Evolutionary conservation across 2,329 filamentous ascomycete genomes (phyloP), one percentile per base, ranked within the genome.

Genomic region (Leptographium procerum): DNA sequence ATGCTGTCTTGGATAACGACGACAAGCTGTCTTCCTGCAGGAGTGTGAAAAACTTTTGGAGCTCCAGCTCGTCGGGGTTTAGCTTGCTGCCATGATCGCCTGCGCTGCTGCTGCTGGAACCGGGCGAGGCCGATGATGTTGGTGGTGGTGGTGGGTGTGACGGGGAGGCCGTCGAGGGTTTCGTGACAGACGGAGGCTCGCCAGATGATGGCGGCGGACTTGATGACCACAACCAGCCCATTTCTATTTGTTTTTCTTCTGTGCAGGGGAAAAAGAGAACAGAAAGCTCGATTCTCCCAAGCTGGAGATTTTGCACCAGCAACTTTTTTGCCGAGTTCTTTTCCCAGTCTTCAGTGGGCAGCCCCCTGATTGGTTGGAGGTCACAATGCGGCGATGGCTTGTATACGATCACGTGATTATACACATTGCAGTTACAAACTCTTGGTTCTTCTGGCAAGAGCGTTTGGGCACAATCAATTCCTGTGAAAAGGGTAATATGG

Each of bases 211-310:
- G 61, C 19, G 45, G 2, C n/a, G 70, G 62, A 7, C 72, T 73
- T 60, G 78, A 73, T 60, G 78, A 73, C 80, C 81, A 85, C 61
- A 84, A 72, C 83, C 83, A 86, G 63, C 81, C 82, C 83, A 86
- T 86, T 1, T 29, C n/a, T n/a, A n/a, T 55, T 4, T 13, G 16
- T 16, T 22, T 34, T 34, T n/a, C 10, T 52, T 24, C n/a, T n/a
- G n/a, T n/a, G n/a, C n/a, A 13, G n/a, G 31, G 14, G 50, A 33
- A 34, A 29, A 26, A 13, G 31, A 28, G 47, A 24, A 26, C 13
- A 29, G 4, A 9, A 8, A 19, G 16, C 26, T 8, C 13, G 4
- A 31, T 26, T 19, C 13, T 29, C 14, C 1, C 19, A 14, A 48
- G 40, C 40, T 43, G 16, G 16, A 19, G 6, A 9, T 43, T 50